These are phyloP conservation scores for Dioscorea cayenensis DNA, from an alignment of 116 monocot species.

Conservation along the genomic window DNA sequence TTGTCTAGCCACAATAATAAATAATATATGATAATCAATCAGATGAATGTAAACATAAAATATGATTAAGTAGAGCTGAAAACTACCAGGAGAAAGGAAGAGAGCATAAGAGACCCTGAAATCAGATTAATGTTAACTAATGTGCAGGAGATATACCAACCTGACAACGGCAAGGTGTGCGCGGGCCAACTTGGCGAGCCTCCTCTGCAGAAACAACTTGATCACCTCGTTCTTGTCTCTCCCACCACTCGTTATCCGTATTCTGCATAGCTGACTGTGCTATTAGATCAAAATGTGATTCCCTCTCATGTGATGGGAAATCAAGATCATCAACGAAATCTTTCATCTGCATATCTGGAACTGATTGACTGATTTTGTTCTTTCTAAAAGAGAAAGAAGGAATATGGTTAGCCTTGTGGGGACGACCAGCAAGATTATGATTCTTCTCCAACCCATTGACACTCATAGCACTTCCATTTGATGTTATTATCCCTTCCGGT, in stretches of 20 bases:
- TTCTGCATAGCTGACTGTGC: constrained; percentile 12
- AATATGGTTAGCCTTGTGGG: constrained; percentile 17
- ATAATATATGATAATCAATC: too few species aligned
- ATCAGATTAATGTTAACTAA: background rate
- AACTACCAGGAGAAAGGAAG: background rate
- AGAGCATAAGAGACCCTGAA: background rate
- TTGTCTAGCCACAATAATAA: too few species aligned
- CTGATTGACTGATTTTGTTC: constrained; percentile 27
- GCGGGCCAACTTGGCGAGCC: constrained; percentile 88
- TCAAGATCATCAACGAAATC: constrained; percentile 53
- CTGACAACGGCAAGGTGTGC: constrained; percentile 77
- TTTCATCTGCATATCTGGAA: constrained; percentile 56
- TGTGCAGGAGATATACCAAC: constrained; percentile 21
- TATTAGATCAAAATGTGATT: constrained; percentile 2
- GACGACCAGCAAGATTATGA: constrained; percentile 17
- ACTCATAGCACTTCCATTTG: constrained; percentile 28
- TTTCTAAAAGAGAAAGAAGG: constrained; percentile 33
- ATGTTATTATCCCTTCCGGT: constrained; percentile 23
- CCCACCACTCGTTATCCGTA: constrained; percentile 90
- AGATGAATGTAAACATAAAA: too few species aligned
- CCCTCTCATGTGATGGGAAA: constrained; percentile 17
- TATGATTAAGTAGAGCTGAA: too few species aligned
- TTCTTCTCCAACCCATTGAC: constrained; percentile 23
- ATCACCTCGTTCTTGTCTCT: constrained; percentile 62
- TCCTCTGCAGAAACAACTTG: constrained; percentile 68